A percentile compares a stretch with the other conserved stretches of the same genome.
phyloP scores from a whole-genome alignment of 768 basidiomycete genomes.

The Suillus clintonianus region DNA sequence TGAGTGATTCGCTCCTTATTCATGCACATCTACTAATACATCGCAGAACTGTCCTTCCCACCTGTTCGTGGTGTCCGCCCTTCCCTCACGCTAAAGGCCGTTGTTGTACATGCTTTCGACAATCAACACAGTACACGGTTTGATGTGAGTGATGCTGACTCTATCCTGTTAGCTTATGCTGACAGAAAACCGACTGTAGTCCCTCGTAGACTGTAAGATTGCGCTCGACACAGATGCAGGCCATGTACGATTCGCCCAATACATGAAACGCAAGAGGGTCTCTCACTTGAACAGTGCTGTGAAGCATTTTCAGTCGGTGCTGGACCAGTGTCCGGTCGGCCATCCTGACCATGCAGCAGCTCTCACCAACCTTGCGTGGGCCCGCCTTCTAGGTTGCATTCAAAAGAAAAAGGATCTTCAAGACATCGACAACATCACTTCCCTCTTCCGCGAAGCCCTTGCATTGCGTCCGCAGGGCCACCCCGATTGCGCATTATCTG shows the following conservation, averaged over 20 bases:
- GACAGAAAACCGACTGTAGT: background rate
- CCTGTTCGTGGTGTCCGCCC: background rate
- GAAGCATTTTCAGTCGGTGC: background rate
- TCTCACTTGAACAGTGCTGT: background rate
- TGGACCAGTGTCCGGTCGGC: background rate
- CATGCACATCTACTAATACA: background rate
- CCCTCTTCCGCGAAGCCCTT: slow-evolving; percentile 3
- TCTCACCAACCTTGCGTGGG: background rate
- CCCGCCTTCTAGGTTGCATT: background rate
- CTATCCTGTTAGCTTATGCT: background rate
- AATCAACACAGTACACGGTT: background rate
- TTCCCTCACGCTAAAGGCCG: too few relatives aligned
- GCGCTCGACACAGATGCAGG: background rate
- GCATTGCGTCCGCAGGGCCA: slow-evolving; percentile 5
- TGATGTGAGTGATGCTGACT: background rate
- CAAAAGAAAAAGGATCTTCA: background rate
- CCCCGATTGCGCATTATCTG: background rate
- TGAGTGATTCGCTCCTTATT: background rate
- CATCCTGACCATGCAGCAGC: slow-evolving; percentile 1
- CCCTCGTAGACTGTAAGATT: background rate
- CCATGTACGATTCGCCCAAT: background rate
- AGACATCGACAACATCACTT: background rate
- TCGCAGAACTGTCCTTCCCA: background rate
- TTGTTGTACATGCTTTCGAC: background rate
- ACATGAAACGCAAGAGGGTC: too few relatives aligned